Base-by-base conservation (phyloP, 1,139 yeast species). In the Suhomyces bribrorum region DNA sequence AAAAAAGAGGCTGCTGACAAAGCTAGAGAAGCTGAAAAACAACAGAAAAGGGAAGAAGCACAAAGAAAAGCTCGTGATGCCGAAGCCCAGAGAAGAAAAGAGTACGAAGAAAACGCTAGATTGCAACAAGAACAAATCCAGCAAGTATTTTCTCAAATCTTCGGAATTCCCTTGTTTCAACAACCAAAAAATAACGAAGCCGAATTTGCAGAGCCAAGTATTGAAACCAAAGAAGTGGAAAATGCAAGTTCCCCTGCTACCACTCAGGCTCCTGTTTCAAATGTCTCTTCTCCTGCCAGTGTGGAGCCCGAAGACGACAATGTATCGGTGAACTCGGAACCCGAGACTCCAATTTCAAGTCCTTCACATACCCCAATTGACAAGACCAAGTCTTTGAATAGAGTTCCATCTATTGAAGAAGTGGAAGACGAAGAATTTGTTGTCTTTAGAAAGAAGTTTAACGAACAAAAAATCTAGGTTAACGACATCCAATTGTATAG, bases 401-500 rank as follows among this genome's bases (percentile, higher is more conserved):
- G 42, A 29, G 48, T 43, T 34, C 73, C 74, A 14, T 59, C 67
- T 1, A 37, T 69, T 18, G 73, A 68, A 44, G 75, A 66, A 43
- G 73, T 69, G 9, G 75, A 69, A 44, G 76, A 70, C 46, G 76
- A 70, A 48, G 75, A 69, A 45, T 69, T 64, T 47, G 68, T 68
- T 5, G 54, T 67, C 59, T 60, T 66, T 43, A 62, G 68, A 38
- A 69, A 69, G 51, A 66, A 59, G 50, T 68, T 69, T 47, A 69
- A 66, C 31, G 60, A 42, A 12, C 31, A 37, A 26, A 12, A 30
- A 28, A 20, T 20, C 5, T 20, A 20, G 23, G 3, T n/a, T 20
- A 20, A 20, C 11, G 23, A 20, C 23, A 20, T 8, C 23, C 8
- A 8, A 20, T 20, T n/a, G n/a, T n/a, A n/a, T n/a, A n/a, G n/a